Base-by-base conservation (phyloP, 345 rosid genomes). In the Draba incana region DNA sequence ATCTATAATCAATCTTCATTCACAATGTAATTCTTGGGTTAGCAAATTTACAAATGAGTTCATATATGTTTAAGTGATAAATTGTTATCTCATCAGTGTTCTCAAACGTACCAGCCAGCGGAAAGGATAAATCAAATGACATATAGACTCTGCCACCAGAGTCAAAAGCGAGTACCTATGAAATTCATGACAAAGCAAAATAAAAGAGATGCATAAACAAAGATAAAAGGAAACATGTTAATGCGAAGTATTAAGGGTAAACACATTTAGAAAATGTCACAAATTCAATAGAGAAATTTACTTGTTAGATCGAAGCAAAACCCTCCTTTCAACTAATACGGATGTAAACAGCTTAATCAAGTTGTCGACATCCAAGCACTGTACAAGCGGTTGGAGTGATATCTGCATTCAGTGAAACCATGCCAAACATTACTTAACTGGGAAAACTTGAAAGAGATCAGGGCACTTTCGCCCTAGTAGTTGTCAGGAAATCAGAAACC, bases 51-150 rank as follows among this genome's bases (percentile, higher is more conserved):
- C 47, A 50, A 33, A 56, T 33, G 61, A 5, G 44, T 58, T 74
- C 51, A 27, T 35, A 53, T 53, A 12, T 74, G 20, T 15, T 30
- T 45, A 59, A 49, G 57, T 30, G 38, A 41, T 28, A 12, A 43
- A 68, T 5, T 69, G 39, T 56, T 30, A 50, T 50, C n/a, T 75
- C 62, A 48, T 63, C 48, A 69, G 16, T 44, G 62, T 57, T 42
- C 11, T 7, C 70, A 43, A 62, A 50, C 62, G 64, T 75, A 95
- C 99, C 94, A 86, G 98, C 99, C 99, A 95, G 77, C 94, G 81
- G 74, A 95, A 89, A 63, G 99, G 99, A 83, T 84, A 95, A 65
- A 95, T 92, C 70, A 95, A 80, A 85, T 95, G 99, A 75, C 97
- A 92, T 80, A 95, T 85, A 71, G 98, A 92, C 81, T 95, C 98